Evolutionary conservation across 129 eudicot genomes (phyloP), one percentile per base, ranked within the genome.

Genomic region (Scalesia atractyloides): DNA sequence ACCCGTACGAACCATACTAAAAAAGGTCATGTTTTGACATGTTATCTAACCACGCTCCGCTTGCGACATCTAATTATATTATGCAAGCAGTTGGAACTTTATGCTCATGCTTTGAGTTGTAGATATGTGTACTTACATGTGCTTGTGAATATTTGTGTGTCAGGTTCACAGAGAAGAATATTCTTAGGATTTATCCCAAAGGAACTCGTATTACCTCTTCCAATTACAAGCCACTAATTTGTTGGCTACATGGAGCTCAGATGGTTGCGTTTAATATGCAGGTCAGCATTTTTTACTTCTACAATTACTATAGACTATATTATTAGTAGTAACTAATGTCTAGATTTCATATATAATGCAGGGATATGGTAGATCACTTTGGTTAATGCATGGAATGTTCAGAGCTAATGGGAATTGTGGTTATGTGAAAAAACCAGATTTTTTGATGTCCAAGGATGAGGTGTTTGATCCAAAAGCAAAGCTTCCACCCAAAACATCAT

Each of bases 201-300:
- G 92, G 89, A 49, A 82, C 88, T 5, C 84, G 97, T 44, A 80
- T 91, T 66, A 84, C 86, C 68, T 91, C 97, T 19, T 88, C 97
- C 33, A 91, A 91, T 75, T 88, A 91, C 83, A 84, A 91, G 68
- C 97, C 97, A 7, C 76, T 84, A 59, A 56, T 76, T 60, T 90
- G 90, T 20, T 91, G 97, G 97, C 66, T 88, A 81, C 96, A 88
- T 82, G 97, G 97, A 84, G 96, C 97, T 84, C 97, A 91, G 73
- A 91, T 91, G 97, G 88, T 91, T 68, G 97, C 97, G 30, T 91
- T 91, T 50, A 91, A 91, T 76, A 91, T 91, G 97, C 97, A 91
- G 97, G 97, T 88, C 48, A 48, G 73, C 11, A 69, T 43, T 36
- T 49, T 34, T 14, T 50, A 57, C 69, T 30, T 34, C 15, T 57